A percentile compares a stretch with the other conserved stretches of the same genome.
phyloP scores from a whole-genome alignment of 768 basidiomycete species.

The Infundibulicybe gibba region DNA sequence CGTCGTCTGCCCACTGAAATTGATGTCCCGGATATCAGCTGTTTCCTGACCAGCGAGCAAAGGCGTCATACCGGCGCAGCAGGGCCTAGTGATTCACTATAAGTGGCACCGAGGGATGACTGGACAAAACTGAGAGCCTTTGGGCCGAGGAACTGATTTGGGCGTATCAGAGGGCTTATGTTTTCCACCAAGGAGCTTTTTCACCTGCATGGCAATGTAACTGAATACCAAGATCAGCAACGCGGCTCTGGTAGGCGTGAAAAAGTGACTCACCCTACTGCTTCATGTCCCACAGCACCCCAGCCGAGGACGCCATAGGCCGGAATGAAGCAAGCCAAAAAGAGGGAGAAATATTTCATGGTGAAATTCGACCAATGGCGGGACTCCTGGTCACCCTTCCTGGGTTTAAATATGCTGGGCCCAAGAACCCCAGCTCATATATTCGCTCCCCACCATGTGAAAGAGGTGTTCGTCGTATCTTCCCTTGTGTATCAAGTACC shows the following conservation, averaged over 20 bases:
- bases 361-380: too few species aligned
- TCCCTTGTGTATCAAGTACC: too few species aligned
- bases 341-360: too few species aligned
- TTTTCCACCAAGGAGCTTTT: not conserved
- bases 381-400: too few species aligned
- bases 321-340: too few species aligned
- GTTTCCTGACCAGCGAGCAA: too few species aligned
- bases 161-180: too few species aligned
- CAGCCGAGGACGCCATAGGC: constrained; percentile 26
- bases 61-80: constrained; percentile 34
- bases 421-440: too few species aligned
- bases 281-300: constrained; percentile 40
- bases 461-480: too few species aligned
- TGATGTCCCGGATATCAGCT: too few species aligned
- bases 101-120: constrained; percentile 37
- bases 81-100: constrained; percentile 41
- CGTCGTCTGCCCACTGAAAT: constrained; percentile 54
- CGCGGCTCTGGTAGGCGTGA: not conserved
- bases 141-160: constrained; percentile 40
- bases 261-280: constrained; percentile 33
- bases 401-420: too few species aligned
- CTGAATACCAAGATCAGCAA: constrained; percentile 12
- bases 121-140: constrained; percentile 46
- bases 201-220: constrained; percentile 39
- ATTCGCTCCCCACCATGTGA: too few species aligned